Percentiles rank a stretch among this genome's conserved stretches.
These are phyloP conservation scores for Rhynchospora breviuscula DNA, from an alignment of 176 grass and related monocot species.

Conservation along the genomic window DNA sequence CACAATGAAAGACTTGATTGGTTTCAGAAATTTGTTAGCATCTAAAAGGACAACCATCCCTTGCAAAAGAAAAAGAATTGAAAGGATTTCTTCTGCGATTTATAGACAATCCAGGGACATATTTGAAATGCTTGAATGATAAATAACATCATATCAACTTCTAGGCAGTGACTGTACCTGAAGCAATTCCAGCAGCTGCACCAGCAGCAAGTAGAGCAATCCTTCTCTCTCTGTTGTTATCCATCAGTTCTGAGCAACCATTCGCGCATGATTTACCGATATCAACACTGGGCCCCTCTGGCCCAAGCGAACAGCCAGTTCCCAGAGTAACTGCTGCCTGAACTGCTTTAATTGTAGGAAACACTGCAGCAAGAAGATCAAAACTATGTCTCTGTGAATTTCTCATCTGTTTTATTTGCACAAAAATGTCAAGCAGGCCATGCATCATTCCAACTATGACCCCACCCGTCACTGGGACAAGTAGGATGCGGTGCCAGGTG, in stretches of 20 bases:
- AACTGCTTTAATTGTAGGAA: slow-evolving; percentile 90
- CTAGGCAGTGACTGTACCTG: slow-evolving; percentile 43
- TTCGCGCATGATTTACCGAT: slow-evolving; percentile 92
- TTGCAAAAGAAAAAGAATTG: neutral
- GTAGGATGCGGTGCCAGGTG: slow-evolving; percentile 93
- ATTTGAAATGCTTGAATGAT: neutral
- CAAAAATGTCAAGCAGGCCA: slow-evolving; percentile 88
- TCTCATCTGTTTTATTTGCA: slow-evolving; percentile 77
- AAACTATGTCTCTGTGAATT: slow-evolving; percentile 74
- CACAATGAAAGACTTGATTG: neutral
- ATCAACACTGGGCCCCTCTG: slow-evolving; percentile 93
- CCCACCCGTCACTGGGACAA: slow-evolving; percentile 94
- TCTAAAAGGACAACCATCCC: neutral
- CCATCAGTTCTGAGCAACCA: slow-evolving; percentile 99
- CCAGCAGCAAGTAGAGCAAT: slow-evolving; percentile 94
- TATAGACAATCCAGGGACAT: neutral
- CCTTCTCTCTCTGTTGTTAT: slow-evolving; percentile 87
- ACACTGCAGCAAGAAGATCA: slow-evolving; percentile 63
- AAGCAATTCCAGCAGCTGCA: slow-evolving; percentile 99
- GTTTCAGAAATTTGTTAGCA: neutral
- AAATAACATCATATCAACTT: neutral
- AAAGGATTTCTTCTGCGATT: neutral
- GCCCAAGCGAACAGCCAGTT: slow-evolving; percentile 87
- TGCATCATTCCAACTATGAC: slow-evolving; percentile 99
- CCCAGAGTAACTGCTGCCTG: slow-evolving; percentile 89